A percentile compares a stretch with the other conserved stretches of the same genome.
Conservation (phyloP, 2,329 filamentous ascomycete genomes). For the Sphaerostilbella broomeana region DNA sequence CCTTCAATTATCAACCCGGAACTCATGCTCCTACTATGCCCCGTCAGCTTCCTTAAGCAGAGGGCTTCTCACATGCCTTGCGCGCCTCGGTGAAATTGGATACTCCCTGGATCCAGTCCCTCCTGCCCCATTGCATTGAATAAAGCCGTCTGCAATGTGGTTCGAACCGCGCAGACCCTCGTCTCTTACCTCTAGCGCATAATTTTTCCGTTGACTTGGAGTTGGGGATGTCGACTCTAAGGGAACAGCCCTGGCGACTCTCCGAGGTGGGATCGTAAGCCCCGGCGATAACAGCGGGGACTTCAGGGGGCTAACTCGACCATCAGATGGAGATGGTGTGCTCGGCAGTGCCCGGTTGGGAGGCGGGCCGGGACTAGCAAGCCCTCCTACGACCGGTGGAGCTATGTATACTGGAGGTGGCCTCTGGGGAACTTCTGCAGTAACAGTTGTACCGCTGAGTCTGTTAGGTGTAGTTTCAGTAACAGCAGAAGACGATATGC, state of each 20-base stretch:
- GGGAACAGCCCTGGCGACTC: constrained; percentile 3
- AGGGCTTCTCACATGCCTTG: constrained; percentile 16
- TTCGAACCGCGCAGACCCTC: no score
- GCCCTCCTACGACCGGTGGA: constrained; percentile 15
- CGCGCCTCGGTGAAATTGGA: constrained; percentile 10
- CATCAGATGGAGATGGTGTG: constrained; percentile 18
- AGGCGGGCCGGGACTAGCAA: constrained; percentile 36
- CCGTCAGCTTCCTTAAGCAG: constrained; percentile 18
- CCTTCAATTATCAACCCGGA: background rate
- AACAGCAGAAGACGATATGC: background rate
- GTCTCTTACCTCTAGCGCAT: no score
- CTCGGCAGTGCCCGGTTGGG: constrained; percentile 38
- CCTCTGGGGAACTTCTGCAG: constrained; percentile 6
- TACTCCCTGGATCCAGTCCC: no score
- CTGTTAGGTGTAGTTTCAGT: background rate
- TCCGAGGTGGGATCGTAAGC: background rate
- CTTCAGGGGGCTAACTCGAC: constrained; percentile 14
- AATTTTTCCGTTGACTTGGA: no score
- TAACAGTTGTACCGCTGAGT: background rate
- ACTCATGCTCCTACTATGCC: no score
- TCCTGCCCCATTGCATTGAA: no score
- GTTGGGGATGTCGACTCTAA: no score
- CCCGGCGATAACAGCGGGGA: constrained; percentile 1
- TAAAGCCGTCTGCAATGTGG: no score
- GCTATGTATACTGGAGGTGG: constrained; percentile 10